Evolutionary conservation across 2,329 filamentous ascomycete species (phyloP).

Genomic region (Cladosporium sp.): DNA sequence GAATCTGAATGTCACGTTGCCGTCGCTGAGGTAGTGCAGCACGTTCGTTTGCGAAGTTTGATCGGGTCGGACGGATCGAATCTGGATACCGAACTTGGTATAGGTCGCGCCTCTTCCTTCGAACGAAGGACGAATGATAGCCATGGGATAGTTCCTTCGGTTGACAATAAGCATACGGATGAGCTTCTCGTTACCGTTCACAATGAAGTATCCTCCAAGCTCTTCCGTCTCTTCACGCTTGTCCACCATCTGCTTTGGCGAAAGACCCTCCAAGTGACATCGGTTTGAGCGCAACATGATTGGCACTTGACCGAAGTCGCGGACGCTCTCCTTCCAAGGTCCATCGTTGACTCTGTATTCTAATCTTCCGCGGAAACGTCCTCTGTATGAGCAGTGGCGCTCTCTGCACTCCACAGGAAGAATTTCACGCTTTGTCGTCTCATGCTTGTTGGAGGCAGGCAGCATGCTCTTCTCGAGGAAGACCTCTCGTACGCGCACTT

Average conservation of each 20-base stretch:
- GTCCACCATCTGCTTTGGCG: slow-evolving; percentile 75
- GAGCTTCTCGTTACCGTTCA: slow-evolving; percentile 96
- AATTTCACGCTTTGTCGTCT: slow-evolving; percentile 74
- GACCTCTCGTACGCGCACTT: slow-evolving; percentile 74
- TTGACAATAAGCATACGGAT: slow-evolving; percentile 89
- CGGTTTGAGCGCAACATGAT: slow-evolving; percentile 90
- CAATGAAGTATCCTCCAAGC: slow-evolving; percentile 91
- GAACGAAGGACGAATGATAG: slow-evolving; percentile 88
- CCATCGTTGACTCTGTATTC: slow-evolving; percentile 85
- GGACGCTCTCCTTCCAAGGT: slow-evolving; percentile 73
- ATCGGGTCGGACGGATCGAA: slow-evolving; percentile 90
- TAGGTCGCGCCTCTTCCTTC: slow-evolving; percentile 80
- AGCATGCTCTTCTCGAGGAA: slow-evolving; percentile 77
- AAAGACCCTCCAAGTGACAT: slow-evolving; percentile 84
- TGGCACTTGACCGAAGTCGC: slow-evolving; percentile 83
- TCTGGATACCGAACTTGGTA: slow-evolving; percentile 83
- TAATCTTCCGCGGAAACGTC: slow-evolving; percentile 75
- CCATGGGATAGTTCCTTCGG: slow-evolving; percentile 90
- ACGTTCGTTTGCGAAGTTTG: slow-evolving; percentile 98
- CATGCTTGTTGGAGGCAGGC: slow-evolving; percentile 78
- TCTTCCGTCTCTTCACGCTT: slow-evolving; percentile 95
- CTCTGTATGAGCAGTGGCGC: slow-evolving; percentile 85
- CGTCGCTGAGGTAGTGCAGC: slow-evolving; percentile 90
- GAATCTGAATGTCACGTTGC: slow-evolving; percentile 94
- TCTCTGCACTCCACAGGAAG: slow-evolving; percentile 91